These are phyloP conservation scores for Lasiodiplodia hormozganensis DNA, from an alignment of 2,329 filamentous ascomycete species.

Conservation along the genomic window DNA sequence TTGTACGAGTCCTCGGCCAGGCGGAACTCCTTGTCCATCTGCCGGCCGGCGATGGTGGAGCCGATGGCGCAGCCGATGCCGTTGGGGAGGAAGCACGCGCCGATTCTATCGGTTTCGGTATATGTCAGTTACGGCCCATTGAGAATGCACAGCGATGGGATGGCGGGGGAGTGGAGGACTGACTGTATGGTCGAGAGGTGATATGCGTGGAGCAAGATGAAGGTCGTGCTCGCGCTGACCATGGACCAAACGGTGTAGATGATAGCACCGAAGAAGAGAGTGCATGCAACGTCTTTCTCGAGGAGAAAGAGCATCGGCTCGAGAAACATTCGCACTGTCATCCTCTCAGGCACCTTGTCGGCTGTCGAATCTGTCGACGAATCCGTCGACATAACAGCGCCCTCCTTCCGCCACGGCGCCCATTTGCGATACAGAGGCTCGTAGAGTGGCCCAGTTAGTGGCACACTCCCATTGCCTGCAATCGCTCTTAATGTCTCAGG, in stretches of 20 bases:
- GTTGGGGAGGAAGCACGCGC: slow-evolving; percentile 62
- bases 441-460: neutral
- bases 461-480: slow-evolving; percentile 32
- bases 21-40: slow-evolving; percentile 60
- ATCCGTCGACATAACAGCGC: neutral
- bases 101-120: slow-evolving; percentile 45
- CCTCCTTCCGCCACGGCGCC: slow-evolving; percentile 2
- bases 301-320: slow-evolving; percentile 29
- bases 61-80: slow-evolving; percentile 63
- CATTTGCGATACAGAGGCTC: slow-evolving; percentile 6
- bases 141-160: slow-evolving; percentile 42
- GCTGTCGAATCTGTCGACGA: neutral
- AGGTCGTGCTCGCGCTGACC: slow-evolving; percentile 61
- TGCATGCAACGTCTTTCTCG: slow-evolving; percentile 48
- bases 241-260: slow-evolving; percentile 64
- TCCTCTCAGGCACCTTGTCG: neutral
- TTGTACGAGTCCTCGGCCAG: slow-evolving; percentile 35
- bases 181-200: slow-evolving; percentile 50
- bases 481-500: slow-evolving; percentile 49
- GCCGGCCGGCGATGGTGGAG: slow-evolving; percentile 59
- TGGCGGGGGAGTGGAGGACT: neutral
- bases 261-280: slow-evolving; percentile 57
- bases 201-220: slow-evolving; percentile 55
- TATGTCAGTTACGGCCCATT: slow-evolving; percentile 22
- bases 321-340: slow-evolving; percentile 9